Conservation (phyloP, 805 yeast species). For the Saccharomyces jurei region DNA sequence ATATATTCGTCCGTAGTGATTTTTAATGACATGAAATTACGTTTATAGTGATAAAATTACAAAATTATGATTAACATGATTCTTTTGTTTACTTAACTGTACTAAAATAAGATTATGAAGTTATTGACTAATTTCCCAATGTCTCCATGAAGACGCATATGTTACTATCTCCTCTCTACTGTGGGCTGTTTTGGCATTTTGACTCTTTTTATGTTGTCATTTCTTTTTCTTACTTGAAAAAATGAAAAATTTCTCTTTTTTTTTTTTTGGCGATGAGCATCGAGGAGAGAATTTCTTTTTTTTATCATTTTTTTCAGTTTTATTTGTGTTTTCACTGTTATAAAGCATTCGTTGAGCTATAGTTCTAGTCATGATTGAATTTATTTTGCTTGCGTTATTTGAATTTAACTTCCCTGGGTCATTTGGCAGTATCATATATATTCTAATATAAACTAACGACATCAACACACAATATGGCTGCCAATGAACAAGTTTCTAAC, state of each 20-base stretch:
- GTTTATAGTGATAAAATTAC: background rate
- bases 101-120: background rate
- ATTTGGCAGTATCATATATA: background rate
- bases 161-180: background rate
- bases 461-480: slow-evolving; percentile 5
- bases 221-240: background rate
- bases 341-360: background rate
- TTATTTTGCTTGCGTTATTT: background rate
- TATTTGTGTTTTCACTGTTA: background rate
- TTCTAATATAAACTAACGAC: background rate
- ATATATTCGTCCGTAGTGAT: background rate
- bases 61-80: no score
- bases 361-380: background rate
- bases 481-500: slow-evolving; percentile 57
- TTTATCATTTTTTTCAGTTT: background rate
- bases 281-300: background rate
- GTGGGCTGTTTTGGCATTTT: background rate
- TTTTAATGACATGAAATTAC: background rate
- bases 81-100: background rate
- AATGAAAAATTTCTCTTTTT: background rate
- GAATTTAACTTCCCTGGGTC: background rate
- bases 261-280: background rate
- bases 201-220: background rate
- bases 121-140: background rate
- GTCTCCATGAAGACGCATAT: background rate